Conservation (phyloP, 331 rosid species). For the Acacia concinna region DNA sequence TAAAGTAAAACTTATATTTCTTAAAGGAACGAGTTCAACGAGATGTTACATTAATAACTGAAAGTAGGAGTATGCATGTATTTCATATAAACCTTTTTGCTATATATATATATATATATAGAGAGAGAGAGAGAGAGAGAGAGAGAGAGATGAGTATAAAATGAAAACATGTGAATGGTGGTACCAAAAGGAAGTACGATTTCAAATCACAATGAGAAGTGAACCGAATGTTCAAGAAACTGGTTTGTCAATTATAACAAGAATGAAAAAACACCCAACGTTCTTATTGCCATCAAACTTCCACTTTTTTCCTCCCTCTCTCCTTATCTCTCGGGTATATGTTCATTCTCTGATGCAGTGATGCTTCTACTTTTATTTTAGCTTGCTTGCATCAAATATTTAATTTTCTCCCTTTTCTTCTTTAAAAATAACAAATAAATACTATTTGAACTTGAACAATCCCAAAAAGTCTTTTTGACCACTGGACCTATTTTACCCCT, state of each 20-base stretch:
- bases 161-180: neutral
- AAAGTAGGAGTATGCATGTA: no score
- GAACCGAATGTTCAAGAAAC: constrained; percentile 31
- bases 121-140: no score
- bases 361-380: neutral
- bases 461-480: no score
- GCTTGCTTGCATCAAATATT: neutral
- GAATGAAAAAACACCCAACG: constrained; percentile 21
- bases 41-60: no score
- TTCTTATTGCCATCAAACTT: neutral
- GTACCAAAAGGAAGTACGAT: constrained; percentile 12
- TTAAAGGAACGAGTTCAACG: no score
- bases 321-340: neutral
- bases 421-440: no score
- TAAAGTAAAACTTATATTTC: neutral
- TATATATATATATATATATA: no score
- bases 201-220: constrained; percentile 20
- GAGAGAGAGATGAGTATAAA: neutral
- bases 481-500: no score
- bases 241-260: constrained; percentile 35
- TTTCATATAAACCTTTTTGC: no score
- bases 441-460: no score
- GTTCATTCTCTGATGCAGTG: neutral
- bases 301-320: neutral
- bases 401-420: neutral